phyloP scores from a whole-genome alignment of 345 rosid genomes.

The Eucalyptus tenuipes region DNA sequence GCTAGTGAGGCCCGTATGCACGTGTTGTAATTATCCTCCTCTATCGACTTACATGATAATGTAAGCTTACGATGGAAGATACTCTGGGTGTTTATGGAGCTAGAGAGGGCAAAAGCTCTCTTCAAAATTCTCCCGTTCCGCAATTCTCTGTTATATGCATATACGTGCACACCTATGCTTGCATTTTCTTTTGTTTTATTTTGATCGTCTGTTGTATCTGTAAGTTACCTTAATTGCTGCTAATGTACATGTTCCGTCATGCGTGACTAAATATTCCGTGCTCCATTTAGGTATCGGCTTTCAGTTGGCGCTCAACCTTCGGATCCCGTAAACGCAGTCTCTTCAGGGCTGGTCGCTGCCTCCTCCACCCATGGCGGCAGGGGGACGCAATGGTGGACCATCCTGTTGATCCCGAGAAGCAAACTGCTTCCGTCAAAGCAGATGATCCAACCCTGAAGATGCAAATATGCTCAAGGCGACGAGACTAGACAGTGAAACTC shows the following conservation, averaged over 20 bases:
- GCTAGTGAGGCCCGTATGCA: neutral
- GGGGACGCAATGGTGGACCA: constrained; percentile 86
- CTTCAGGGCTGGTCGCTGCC: constrained; percentile 79
- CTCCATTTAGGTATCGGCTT: constrained; percentile 57
- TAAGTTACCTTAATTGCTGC: neutral
- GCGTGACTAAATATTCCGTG: neutral
- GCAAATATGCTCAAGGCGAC: neutral
- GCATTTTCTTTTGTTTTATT: neutral
- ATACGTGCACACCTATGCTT: neutral
- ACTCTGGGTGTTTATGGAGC: neutral
- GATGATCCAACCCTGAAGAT: neutral
- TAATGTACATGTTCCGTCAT: neutral
- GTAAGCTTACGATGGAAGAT: too few species aligned
- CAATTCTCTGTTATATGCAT: neutral
- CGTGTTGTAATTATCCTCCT: neutral
- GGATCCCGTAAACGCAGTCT: constrained; percentile 69
- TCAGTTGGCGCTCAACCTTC: constrained; percentile 95
- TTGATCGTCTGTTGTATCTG: neutral
- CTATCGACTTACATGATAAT: neutral
- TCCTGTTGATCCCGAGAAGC: constrained; percentile 35
- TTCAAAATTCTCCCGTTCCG: neutral
- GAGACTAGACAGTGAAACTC: neutral
- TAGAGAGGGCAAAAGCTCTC: neutral
- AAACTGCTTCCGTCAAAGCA: neutral
- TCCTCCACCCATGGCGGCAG: constrained; percentile 80